Base-by-base conservation (phyloP, 257 asterid genomes). In the Nicotiana noctiflora region DNA sequence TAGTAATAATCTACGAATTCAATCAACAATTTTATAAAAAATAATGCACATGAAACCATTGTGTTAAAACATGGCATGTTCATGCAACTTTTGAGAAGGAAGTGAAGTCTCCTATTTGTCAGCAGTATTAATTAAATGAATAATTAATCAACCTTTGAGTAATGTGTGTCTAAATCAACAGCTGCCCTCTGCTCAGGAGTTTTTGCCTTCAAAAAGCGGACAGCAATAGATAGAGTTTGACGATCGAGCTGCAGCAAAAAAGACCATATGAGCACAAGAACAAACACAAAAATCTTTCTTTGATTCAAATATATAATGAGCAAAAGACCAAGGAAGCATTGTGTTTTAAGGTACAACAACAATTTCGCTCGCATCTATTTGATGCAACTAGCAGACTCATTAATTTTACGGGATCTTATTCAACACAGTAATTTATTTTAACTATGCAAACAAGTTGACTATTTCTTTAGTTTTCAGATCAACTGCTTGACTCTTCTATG, bases 161-260 rank as follows among this genome's bases (percentile, higher is more conserved):
- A 96, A 84, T 96, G 99, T 29, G 98, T 93, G 84, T 96, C 99
- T 84, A 96, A 86, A 91, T 96, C 99, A 81, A 96, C 99, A 59
- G 99, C 97, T 49, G 99, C 99, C 89, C 99, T 96, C 87, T 96
- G 97, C 84, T 94, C 97, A 49, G 99, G 97, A 56, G 97, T 95
- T 82, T 90, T 95, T 29, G 99, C 99, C 91, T 70, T 93, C 84
- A 93, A 52, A 86, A 96, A 94, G 56, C 99, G 98, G 83, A 96
- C 59, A 9, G 96, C 98, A 84, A 96, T 90, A 1, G 99, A 96
- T 80, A 96, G 85, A 57, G 92, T 89, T 85, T 80, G 76, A 29
- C 95, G 90, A 79, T 94, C 97, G 3, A 96, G 82, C 98, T 96
- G 97, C 84, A 87, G 61, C 23, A 15, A 11, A 23, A 13, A 70